phyloP scores from a whole-genome alignment of 129 eudicot species.

The Tanacetum coccineum region DNA sequence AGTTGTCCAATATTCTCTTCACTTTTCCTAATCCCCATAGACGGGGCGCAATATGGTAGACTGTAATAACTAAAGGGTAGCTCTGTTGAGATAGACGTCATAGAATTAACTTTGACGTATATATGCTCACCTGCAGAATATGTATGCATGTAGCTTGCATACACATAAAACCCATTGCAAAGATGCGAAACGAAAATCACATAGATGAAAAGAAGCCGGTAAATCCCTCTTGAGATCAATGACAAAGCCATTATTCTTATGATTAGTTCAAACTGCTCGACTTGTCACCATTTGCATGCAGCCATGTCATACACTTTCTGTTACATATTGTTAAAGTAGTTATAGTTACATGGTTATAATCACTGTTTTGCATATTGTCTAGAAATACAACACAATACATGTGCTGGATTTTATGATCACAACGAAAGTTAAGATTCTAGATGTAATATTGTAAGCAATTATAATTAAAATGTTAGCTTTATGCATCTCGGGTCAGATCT shows the following conservation, averaged over 20 bases:
- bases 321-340: too few relatives aligned
- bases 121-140: conserved; percentile 43
- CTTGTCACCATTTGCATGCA: too few relatives aligned
- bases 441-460: too few relatives aligned
- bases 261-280: background rate
- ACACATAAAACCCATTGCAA: conserved; percentile 54
- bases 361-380: too few relatives aligned
- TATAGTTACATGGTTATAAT: too few relatives aligned
- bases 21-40: conserved; percentile 52
- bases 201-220: conserved; percentile 25
- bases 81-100: conserved; percentile 53
- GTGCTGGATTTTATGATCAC: too few relatives aligned
- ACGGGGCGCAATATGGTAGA: conserved; percentile 59
- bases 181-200: conserved; percentile 23
- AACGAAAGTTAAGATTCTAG: too few relatives aligned
- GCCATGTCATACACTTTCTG: too few relatives aligned
- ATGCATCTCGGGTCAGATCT: too few relatives aligned
- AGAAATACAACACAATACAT: too few relatives aligned
- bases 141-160: conserved; percentile 68
- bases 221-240: conserved; percentile 38
- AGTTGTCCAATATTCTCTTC: conserved; percentile 67
- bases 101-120: conserved; percentile 53
- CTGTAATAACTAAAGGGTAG: conserved; percentile 63
- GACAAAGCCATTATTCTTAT: conserved; percentile 37
- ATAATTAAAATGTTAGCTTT: too few relatives aligned